Base-by-base conservation (phyloP, 192 early-diverging fungal species). In the Borealophlyctis nickersoniae region DNA sequence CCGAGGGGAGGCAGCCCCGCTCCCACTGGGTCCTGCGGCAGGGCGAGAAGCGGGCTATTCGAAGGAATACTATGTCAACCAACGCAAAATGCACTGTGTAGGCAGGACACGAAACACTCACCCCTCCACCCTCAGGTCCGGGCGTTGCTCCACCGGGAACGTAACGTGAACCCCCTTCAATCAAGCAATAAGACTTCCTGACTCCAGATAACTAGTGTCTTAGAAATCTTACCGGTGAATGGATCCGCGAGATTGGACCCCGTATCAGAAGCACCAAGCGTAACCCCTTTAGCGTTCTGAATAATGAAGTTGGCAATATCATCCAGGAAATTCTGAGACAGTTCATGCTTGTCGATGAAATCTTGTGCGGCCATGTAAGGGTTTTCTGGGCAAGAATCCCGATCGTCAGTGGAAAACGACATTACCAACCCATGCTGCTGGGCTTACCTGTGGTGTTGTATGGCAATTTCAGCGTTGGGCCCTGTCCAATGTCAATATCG, bases 261-360 rank as follows among this genome's bases (percentile, higher is more conserved):
- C 60, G 60, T 50, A 33, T 36, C 27, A 45, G 9, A 7, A 36
- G 54, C 22, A 16, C 87, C 89, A 51, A 91, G 19, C 35, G 81
- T 76, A 3, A 81, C 81, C 16, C 72, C 86, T 7, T 83, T 74
- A 4, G 94, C 77, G 70, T 98, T 99, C 50, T 84, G 82, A 5
- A 81, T 86, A 39, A 99, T 96, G 72, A 99, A 99, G 60, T 93
- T 81, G 3, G 89, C 98, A 35, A 99, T 88, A 61, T 94, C 87
- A 54, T 99, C 98, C 66, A 98, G 68, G 60, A 88, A 95, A 5
- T 78, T 87, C 72, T 91, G 88, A 22, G 86, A 68, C 0, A 99
- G 78, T 54, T 93, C 86, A 60, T 99, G 73, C 27, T 77, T 71
- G 66, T 82, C 74, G 30, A 99, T 81, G 64, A 99, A 99, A 27